phyloP scores from a whole-genome alignment of 345 rosid genomes.

The Gossypium turneri region DNA sequence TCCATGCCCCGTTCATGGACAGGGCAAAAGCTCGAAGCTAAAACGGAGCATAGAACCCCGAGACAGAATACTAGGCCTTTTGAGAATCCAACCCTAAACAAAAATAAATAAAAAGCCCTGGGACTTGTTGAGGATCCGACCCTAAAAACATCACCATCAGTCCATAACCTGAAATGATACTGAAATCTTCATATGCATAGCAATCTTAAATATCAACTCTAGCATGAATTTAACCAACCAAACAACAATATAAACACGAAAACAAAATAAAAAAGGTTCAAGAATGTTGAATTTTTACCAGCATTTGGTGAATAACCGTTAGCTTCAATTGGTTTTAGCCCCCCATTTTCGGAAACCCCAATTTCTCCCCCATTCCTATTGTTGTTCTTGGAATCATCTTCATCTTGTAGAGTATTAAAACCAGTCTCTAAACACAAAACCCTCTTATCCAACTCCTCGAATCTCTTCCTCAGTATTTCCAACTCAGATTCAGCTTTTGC shows the following conservation, averaged over 20 bases:
- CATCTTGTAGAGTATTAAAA: background rate
- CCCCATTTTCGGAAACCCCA: background rate
- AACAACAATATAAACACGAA: constrained; percentile 2
- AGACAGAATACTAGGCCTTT: too few species aligned
- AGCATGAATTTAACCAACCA: background rate
- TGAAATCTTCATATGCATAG: background rate
- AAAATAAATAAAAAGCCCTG: too few species aligned
- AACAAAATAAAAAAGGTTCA: background rate
- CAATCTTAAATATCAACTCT: background rate
- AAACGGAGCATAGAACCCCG: too few species aligned
- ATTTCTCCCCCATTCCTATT: background rate
- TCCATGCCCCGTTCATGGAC: too few species aligned
- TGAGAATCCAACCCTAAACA: too few species aligned
- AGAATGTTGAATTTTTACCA: background rate
- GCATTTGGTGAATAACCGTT: background rate
- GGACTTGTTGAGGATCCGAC: too few species aligned
- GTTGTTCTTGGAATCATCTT: background rate
- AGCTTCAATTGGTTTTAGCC: background rate
- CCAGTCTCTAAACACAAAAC: constrained; percentile 22
- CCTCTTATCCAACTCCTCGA: constrained; percentile 17
- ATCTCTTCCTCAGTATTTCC: constrained; percentile 15
- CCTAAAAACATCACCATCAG: background rate
- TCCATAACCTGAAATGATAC: background rate
- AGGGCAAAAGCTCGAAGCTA: too few species aligned
- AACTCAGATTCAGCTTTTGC: constrained; percentile 10